Evolutionary conservation across 352 stramenopile species (phyloP).

Genomic region (Globisporangium perplexum): DNA sequence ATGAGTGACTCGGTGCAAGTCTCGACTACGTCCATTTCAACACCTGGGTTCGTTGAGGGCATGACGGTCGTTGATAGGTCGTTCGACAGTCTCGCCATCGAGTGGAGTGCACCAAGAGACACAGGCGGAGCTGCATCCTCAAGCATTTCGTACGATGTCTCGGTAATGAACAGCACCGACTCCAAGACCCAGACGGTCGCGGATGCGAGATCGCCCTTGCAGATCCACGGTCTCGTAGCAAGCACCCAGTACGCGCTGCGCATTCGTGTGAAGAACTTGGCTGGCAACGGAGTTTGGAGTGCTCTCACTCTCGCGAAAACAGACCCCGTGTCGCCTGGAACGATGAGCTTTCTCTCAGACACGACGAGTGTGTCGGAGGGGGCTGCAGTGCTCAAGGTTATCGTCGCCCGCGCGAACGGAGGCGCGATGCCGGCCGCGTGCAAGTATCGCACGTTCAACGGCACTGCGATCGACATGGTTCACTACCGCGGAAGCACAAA

Average conservation of each 20-base stretch:
- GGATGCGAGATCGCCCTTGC: neutral
- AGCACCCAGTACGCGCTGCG: conserved; percentile 26
- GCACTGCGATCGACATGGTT: conserved; percentile 23
- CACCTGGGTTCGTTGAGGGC: conserved; percentile 18
- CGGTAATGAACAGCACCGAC: conserved; percentile 7
- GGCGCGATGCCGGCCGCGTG: conserved; percentile 31
- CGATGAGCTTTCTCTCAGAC: conserved; percentile 25
- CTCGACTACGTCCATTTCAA: conserved; percentile 15
- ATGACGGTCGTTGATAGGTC: conserved; percentile 15
- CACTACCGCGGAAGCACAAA: conserved; percentile 18
- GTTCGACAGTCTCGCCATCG: conserved; percentile 18
- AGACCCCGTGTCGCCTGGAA: conserved; percentile 36
- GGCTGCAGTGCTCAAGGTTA: conserved; percentile 6
- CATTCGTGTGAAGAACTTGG: conserved; percentile 22
- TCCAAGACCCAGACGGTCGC: neutral
- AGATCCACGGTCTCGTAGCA: conserved; percentile 16
- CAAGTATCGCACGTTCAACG: conserved; percentile 22
- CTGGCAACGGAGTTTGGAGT: conserved; percentile 26
- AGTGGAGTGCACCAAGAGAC: conserved; percentile 29
- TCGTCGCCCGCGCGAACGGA: conserved; percentile 24
- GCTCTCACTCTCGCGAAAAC: conserved; percentile 21
- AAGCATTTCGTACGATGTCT: conserved; percentile 21
- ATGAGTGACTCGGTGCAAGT: conserved; percentile 21
- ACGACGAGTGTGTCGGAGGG: conserved; percentile 23
- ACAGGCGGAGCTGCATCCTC: conserved; percentile 24